Evolutionary conservation across 176 grass and related monocot genomes (phyloP).

Genomic region (Tuctoria greenei): DNA sequence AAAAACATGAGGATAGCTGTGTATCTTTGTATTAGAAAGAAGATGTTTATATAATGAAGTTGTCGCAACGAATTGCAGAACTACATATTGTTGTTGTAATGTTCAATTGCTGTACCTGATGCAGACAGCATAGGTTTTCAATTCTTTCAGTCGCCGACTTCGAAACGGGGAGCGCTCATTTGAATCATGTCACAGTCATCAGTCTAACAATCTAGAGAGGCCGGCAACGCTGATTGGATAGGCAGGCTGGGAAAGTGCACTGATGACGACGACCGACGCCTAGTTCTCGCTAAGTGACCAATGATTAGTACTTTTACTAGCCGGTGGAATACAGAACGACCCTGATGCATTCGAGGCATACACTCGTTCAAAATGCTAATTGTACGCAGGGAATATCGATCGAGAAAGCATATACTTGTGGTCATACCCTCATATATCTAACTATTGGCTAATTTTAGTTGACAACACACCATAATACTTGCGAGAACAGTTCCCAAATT

Average conservation of each 20-base stretch:
- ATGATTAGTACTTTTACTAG: slow-evolving; percentile 8
- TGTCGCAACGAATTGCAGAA: slow-evolving; percentile 18
- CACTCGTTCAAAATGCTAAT: no score
- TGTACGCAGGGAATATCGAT: no score
- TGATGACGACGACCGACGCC: slow-evolving; percentile 14
- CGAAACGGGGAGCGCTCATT: slow-evolving; percentile 16
- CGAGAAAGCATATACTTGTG: no score
- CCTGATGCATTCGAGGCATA: no score
- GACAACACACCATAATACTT: background rate
- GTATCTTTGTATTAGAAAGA: no score
- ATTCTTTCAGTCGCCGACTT: slow-evolving; percentile 19
- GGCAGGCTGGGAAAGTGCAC: slow-evolving; percentile 6
- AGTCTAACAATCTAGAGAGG: slow-evolving; percentile 17
- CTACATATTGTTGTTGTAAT: background rate
- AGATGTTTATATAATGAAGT: background rate
- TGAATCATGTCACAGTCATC: slow-evolving; percentile 8
- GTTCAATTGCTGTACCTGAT: slow-evolving; percentile 44
- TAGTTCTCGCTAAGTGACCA: background rate
- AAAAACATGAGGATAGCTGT: no score
- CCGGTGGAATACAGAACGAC: background rate
- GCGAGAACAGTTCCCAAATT: background rate
- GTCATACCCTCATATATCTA: no score
- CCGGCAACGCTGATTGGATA: slow-evolving; percentile 24
- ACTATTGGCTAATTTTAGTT: no score
- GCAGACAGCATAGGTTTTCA: slow-evolving; percentile 26